A percentile compares a stretch with the other conserved stretches of the same genome.
phyloP scores from a whole-genome alignment of 306 rosid species.

The Luffa aegyptiaca region DNA sequence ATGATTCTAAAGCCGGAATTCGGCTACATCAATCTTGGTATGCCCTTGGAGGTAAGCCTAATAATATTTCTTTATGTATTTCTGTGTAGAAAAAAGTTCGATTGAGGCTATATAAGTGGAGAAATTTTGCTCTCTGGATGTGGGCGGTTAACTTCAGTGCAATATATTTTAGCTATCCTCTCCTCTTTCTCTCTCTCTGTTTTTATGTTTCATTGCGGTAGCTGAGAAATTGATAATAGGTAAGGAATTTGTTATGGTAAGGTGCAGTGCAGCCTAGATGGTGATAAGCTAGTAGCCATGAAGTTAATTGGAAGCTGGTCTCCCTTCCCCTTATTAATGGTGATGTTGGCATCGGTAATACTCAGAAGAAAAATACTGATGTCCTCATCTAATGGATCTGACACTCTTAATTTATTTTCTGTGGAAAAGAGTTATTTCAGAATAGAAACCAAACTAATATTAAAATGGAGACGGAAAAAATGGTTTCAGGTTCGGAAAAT shows the following conservation, averaged over 20 bases:
- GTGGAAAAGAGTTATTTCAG: neutral
- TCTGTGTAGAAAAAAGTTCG: neutral
- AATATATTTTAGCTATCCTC: neutral
- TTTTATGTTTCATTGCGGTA: neutral
- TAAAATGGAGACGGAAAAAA: neutral
- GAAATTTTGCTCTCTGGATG: neutral
- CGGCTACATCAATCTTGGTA: too few species aligned
- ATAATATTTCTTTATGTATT: neutral
- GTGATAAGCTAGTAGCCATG: neutral
- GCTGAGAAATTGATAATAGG: neutral
- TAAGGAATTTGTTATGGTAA: neutral
- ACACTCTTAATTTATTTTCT: neutral
- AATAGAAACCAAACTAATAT: neutral
- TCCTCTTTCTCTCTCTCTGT: neutral
- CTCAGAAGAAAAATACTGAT: neutral
- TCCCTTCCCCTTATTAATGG: neutral
- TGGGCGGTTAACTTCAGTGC: neutral
- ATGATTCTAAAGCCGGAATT: too few species aligned
- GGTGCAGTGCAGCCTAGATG: neutral
- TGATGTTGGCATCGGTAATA: neutral
- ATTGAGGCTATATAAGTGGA: neutral
- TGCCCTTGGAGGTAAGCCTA: neutral
- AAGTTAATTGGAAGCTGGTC: neutral
- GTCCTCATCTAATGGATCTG: neutral
- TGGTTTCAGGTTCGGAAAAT: too few species aligned